Evolutionary conservation across 805 yeast genomes (phyloP), one percentile per base, ranked within the genome.

Genomic region (Ogataea pignaliae): DNA sequence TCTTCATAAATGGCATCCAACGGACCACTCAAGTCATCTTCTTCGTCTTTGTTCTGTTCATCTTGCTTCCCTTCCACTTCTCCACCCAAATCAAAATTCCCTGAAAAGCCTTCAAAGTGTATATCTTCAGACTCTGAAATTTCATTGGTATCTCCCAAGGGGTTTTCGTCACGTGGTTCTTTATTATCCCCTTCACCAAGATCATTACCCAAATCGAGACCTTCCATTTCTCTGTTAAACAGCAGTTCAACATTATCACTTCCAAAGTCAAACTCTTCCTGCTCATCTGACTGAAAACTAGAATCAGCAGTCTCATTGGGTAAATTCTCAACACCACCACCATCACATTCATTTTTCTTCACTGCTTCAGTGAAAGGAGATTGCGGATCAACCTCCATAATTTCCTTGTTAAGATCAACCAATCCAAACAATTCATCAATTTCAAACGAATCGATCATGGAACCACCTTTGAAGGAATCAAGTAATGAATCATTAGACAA

Each of bases 401-500:
- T 26, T 14, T 21, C 26, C 4, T 21, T 7, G 26, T 7, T 21
- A 21, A 21, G 26, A 21, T 21, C 26, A 21, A 21, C 26, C 26
- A 16, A 11, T 26, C 40, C 42, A 8, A 29, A 43, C 14, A 46
- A 11, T 7, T 44, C 42, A 1, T 47, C 49, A 10, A 53, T 36
- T 11, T 50, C 54, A 37, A 53, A 48, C 37, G 46, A 47, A 12
- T 41, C 54, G 10, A 50, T 41, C 43, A 53, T 32, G 15, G 44
- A 36, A 2, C 34, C 44, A 26, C 21, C 26, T 17, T 52, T 41
- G 32, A 50, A 48, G 17, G 44, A 45, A 11, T 44, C 41, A 1
- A 48, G 43, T 36, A 53, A 33, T 10, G 53, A 50, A 12, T 53
- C 54, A 30, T 52, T 50, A 8, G 56, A 53, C 10, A 53, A 40